A percentile compares a stretch with the other conserved stretches of the same genome.
Evolutionary conservation across 2,329 filamentous ascomycete species (phyloP).

Genomic region (Zalaria sp.): DNA sequence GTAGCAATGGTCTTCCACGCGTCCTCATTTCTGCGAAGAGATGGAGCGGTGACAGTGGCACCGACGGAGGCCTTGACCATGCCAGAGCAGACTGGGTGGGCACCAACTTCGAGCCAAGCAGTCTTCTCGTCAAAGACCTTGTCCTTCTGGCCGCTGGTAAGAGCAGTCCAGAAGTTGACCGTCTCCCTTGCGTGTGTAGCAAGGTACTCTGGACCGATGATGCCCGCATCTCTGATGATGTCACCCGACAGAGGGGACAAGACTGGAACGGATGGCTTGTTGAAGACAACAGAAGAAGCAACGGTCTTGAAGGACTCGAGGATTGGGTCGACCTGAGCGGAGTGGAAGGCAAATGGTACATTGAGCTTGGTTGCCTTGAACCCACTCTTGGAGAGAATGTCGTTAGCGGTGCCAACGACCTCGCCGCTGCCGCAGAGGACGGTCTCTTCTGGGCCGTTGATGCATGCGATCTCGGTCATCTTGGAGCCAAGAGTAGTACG

Average conservation of each 20-base stretch:
- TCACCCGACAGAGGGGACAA: slow-evolving; percentile 54
- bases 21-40: slow-evolving; percentile 48
- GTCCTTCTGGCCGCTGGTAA: slow-evolving; percentile 44
- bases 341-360: slow-evolving; percentile 55
- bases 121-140: slow-evolving; percentile 51
- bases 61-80: slow-evolving; percentile 55
- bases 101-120: slow-evolving; percentile 61
- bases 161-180: slow-evolving; percentile 53
- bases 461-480: slow-evolving; percentile 49
- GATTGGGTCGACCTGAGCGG: slow-evolving; percentile 49
- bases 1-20: slow-evolving; percentile 49
- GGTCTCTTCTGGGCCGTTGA: slow-evolving; percentile 62
- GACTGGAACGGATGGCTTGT: slow-evolving; percentile 44
- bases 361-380: slow-evolving; percentile 50
- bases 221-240: slow-evolving; percentile 42
- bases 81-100: slow-evolving; percentile 53
- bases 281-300: slow-evolving; percentile 41
- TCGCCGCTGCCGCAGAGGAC: slow-evolving; percentile 54
- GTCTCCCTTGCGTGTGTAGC: slow-evolving; percentile 51
- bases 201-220: slow-evolving; percentile 49
- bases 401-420: slow-evolving; percentile 40
- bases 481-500: slow-evolving; percentile 36
- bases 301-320: slow-evolving; percentile 44
- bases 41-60: slow-evolving; percentile 41
- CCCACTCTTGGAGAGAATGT: slow-evolving; percentile 35